Base-by-base conservation (phyloP, 768 basidiomycete genomes). In the Udeniomyces megalosporus region DNA sequence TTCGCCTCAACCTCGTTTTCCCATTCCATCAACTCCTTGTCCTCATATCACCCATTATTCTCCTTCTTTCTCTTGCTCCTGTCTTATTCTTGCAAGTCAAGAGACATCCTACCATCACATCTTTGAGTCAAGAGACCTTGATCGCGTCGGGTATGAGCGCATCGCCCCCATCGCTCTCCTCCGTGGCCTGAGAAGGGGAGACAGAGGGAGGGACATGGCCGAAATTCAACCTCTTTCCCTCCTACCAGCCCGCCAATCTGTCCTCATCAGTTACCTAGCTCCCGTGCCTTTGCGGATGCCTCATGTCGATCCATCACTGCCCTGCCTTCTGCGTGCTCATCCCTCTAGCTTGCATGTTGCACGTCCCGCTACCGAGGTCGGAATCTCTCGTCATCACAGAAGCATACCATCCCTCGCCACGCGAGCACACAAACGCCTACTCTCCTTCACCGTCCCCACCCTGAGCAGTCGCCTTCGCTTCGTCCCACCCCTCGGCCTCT, bases 401-500 rank as follows among this genome's bases (percentile, higher is more conserved):
- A n/a, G 5, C 26, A 7, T 47, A n/a, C 6, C 8, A 17, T n/a
- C n/a, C n/a, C n/a, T n/a, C n/a, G n/a, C n/a, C n/a, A n/a, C n/a
- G n/a, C n/a, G n/a, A n/a, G n/a, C n/a, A n/a, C n/a, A n/a, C n/a
- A n/a, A n/a, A n/a, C n/a, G n/a, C n/a, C n/a, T n/a, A n/a, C n/a
- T n/a, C n/a, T n/a, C n/a, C n/a, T n/a, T n/a, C n/a, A n/a, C n/a
- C n/a, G n/a, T 8, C 26, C 29, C 12, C 49, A 51, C 26, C 49
- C 22, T 17, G 14, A 4, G n/a, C 24, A 4, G 14, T 6, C 49
- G 49, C 49, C 29, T 29, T 29, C 26, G 10, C 12, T 17, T 51
- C 26, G 7, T 10, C 12, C 26, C 22, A 51, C 26, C 49, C 73
- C 32, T 50, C 66, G 66, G 73, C 74, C 46, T 72, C 72, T 29